Percentiles rank a stretch among this genome's conserved stretches.
phyloP scores from a whole-genome alignment of 139 green algal genomes.

The Picochlorum sp. region DNA sequence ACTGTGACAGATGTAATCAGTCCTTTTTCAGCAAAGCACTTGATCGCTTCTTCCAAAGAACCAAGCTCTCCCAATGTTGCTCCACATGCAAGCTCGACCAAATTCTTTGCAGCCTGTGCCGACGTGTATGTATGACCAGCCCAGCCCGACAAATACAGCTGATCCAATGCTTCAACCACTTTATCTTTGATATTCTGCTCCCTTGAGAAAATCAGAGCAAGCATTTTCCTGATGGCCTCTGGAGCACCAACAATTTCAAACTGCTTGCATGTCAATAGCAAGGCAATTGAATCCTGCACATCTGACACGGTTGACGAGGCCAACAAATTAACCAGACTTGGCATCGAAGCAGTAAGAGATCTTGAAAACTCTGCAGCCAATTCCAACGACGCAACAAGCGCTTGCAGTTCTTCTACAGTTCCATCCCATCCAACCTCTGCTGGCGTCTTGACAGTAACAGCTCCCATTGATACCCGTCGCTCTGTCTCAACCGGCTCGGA shows the following conservation, averaged over 20 bases:
- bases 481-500: slow-evolving; percentile 6
- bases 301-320: slow-evolving; percentile 45
- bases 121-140: slow-evolving; percentile 14
- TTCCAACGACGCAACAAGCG: slow-evolving; percentile 63
- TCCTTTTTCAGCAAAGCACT: slow-evolving; percentile 27
- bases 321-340: slow-evolving; percentile 56
- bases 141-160: slow-evolving; percentile 50
- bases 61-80: slow-evolving; percentile 62
- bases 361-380: slow-evolving; percentile 50
- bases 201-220: slow-evolving; percentile 76
- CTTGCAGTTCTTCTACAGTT: slow-evolving; percentile 37
- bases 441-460: slow-evolving; percentile 4
- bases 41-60: slow-evolving; percentile 58
- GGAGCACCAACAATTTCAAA: slow-evolving; percentile 49
- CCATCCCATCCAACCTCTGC: slow-evolving; percentile 22
- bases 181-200: slow-evolving; percentile 56
- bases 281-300: slow-evolving; percentile 59
- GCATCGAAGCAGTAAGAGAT: slow-evolving; percentile 31
- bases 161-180: slow-evolving; percentile 64
- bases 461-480: slow-evolving; percentile 26
- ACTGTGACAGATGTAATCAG: slow-evolving; percentile 29
- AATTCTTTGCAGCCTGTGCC: slow-evolving; percentile 34
- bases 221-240: slow-evolving; percentile 51
- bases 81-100: slow-evolving; percentile 49
- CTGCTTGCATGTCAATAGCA: slow-evolving; percentile 60